Percentiles rank a stretch among this genome's conserved stretches.
Evolutionary conservation across 352 stramenopile species (phyloP).

Genomic region (Globisporangium irregulare): DNA sequence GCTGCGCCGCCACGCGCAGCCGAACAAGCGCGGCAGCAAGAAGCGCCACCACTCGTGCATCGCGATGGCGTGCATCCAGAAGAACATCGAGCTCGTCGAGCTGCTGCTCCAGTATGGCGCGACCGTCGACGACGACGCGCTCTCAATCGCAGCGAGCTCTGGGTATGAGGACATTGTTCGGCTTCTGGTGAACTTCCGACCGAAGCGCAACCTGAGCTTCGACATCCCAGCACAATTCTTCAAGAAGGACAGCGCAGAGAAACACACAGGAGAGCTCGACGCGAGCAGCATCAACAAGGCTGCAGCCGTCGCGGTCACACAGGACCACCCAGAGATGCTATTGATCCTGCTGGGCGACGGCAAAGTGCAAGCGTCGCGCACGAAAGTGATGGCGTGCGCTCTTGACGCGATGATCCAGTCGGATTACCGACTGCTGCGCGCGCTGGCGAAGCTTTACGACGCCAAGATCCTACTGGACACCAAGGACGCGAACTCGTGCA

Average conservation of each 20-base stretch:
- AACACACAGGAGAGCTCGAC: constrained; percentile 31
- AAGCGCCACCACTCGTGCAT: constrained; percentile 46
- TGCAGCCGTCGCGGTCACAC: constrained; percentile 41
- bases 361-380: constrained; percentile 26
- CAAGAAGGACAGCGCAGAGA: constrained; percentile 17
- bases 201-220: constrained; percentile 19
- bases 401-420: constrained; percentile 44
- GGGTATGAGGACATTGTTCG: constrained; percentile 43
- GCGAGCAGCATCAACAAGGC: constrained; percentile 36
- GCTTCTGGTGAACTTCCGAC: constrained; percentile 29
- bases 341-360: constrained; percentile 50
- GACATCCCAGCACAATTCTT: constrained; percentile 26
- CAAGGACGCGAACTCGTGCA: constrained; percentile 41
- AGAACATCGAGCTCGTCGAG: constrained; percentile 44
- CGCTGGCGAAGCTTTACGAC: constrained; percentile 47
- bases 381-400: constrained; percentile 37
- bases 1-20: constrained; percentile 52
- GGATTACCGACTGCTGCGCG: constrained; percentile 55
- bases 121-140: constrained; percentile 53
- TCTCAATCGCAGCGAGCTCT: constrained; percentile 39
- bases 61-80: constrained; percentile 44
- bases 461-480: constrained; percentile 39
- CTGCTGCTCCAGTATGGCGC: constrained; percentile 64
- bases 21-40: constrained; percentile 43
- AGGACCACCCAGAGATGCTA: constrained; percentile 42